Evolutionary conservation across 1,284 basidiomycete genomes (phyloP).

Genomic region (Pterulicium gracile): DNA sequence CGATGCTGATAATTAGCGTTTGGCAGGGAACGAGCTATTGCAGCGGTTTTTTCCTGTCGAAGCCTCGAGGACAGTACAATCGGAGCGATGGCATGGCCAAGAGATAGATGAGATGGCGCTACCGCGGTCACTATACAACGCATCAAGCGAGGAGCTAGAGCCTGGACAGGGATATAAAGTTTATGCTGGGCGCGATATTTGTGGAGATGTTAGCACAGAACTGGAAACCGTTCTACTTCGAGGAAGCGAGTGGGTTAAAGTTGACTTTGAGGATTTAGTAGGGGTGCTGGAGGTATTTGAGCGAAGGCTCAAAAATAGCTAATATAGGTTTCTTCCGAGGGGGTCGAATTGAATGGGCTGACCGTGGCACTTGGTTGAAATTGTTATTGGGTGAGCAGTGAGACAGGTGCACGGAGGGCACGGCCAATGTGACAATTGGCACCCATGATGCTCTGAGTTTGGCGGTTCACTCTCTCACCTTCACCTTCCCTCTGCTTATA

Average conservation of each 20-base stretch:
- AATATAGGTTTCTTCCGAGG: slow-evolving; percentile 30
- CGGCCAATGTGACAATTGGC: not conserved
- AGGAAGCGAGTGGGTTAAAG: slow-evolving; percentile 41
- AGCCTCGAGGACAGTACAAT: slow-evolving; percentile 6
- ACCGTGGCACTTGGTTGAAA: too few species aligned
- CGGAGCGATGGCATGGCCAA: not conserved
- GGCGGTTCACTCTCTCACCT: not conserved
- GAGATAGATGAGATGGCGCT: not conserved
- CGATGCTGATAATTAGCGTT: not conserved
- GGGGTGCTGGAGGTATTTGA: slow-evolving; percentile 51
- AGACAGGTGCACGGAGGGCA: slow-evolving; percentile 2
- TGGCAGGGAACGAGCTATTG: not conserved
- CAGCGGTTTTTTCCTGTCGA: not conserved
- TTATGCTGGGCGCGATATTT: slow-evolving; percentile 45
- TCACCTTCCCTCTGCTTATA: not conserved
- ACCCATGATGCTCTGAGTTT: slow-evolving; percentile 1
- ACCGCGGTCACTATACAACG: not conserved
- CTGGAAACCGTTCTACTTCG: slow-evolving; percentile 36
- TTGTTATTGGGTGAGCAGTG: too few species aligned
- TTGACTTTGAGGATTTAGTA: slow-evolving; percentile 35
- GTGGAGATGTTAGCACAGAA: slow-evolving; percentile 42
- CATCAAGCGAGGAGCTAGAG: slow-evolving; percentile 18
- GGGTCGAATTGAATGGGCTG: slow-evolving; percentile 11
- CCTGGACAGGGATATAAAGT: slow-evolving; percentile 50
- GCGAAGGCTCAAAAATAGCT: slow-evolving; percentile 39